Evolutionary conservation across 148 eudicot species (phyloP), one percentile per base, ranked within the genome.

Genomic region (Beta vulgaris): DNA sequence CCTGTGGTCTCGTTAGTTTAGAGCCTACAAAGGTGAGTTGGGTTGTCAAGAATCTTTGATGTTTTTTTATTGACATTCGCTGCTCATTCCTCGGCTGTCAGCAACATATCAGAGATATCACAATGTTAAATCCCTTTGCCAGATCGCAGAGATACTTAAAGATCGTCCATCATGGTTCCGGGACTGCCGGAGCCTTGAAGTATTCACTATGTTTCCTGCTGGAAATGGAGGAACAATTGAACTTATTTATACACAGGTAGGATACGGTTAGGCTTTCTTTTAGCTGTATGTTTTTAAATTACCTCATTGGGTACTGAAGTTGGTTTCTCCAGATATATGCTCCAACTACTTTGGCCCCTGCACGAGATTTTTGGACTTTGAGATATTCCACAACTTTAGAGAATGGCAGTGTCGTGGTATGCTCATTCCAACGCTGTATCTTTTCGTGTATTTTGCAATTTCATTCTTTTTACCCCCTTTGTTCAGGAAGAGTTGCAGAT

Each of bases 131-230:
- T 42, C 76, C 15, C 8, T 74, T 82, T 40, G 32, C 85, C 68
- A 94, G 98, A 89, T 94, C 80, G 97, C 91, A 43, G 97, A 88
- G 90, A 90, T 91, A 83, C 97, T 94, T 57, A 94, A 91, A 89
- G 98, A 94, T 81, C 98, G 98, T 69, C 89, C 90, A 66, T 86
- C 88, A 80, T 94, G 98, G 97, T 91, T 87, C 84, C 98, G 98
- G 42, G 98, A 94, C 68, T 94, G 98, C 73, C 97, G 98, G 87
- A 91, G 85, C 87, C 89, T 91, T 51, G 97, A 94, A 81, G 90
- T 91, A 63, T 87, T 83, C 79, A 91, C 97, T 26, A 84, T 91
- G 88, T 83, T 91, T 77, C 97, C 96, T 75, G 87, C 93, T 76
- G 96, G 96, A 71, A 91, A 87, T 86, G 97, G 98, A 54, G 98